Base-by-base conservation (phyloP, 345 rosid species). In the Hibiscus tridactylites region DNA sequence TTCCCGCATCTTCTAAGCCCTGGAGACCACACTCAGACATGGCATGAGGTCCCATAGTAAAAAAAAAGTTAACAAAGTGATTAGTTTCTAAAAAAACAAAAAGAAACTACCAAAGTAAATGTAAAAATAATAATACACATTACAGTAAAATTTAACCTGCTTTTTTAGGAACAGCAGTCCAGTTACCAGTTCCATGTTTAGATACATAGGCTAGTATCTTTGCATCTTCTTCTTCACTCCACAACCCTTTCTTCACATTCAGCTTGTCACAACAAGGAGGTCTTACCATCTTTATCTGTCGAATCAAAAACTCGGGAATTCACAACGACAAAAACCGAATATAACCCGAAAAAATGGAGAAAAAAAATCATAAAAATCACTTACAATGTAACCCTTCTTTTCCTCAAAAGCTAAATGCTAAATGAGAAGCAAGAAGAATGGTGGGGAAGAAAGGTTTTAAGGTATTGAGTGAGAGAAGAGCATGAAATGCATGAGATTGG, bases 1-100 rank as follows among this genome's bases (percentile, higher is more conserved):
- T 89, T 91, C 21, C 96, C 96, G 49, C 95, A 88, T 81, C 93
- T 86, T 68, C 81, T 61, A 66, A 88, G 85, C 65, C 91, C 92
- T 89, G 81, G 44, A 76, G 31, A 59, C 37, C 52, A 26, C 17
- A 44, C 71, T 21, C 71, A 47, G 46, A 50, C 46, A 7, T 10
- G 54, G 60, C 66, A 35, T 79, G 28, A 69, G 53, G 57, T 66
- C 50, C 52, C 64, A 69, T 19, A 24, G 29, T 5, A 50, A 50
- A 50, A 50, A 50, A 1, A 37, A 42, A 47, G 54, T 31, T 16
- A 57, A n/a, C 7, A 61, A 77, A 42, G 57, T 53, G 65, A 58
- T 47, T 54, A 73, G 67, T 63, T 63, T 21, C 9, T 33, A 47
- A 28, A 47, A 33, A 10, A 3, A 3, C 5, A 54, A 9, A 17